These are phyloP conservation scores for Bauhinia variegata DNA, from an alignment of 306 rosid species.

Conservation along the genomic window DNA sequence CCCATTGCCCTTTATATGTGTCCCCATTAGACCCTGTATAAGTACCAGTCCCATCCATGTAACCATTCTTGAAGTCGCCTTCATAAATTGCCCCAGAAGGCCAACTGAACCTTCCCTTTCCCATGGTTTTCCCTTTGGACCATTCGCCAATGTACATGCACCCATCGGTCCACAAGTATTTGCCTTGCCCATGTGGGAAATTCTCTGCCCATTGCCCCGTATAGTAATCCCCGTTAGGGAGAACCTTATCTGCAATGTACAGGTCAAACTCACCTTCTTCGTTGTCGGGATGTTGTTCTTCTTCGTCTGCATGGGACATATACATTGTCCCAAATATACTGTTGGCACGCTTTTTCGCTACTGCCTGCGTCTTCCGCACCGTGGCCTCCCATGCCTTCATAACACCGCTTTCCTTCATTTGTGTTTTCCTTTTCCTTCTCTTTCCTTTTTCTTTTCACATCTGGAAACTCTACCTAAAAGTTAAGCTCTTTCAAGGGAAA, in stretches of 20 bases:
- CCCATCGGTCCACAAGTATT: constrained; percentile 87
- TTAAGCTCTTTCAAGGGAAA: constrained; percentile 7
- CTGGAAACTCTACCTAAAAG: constrained; percentile 1
- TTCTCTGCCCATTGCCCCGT: constrained; percentile 80
- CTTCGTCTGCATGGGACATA: constrained; percentile 36
- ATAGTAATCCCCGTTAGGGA: constrained; percentile 86
- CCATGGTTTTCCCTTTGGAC: constrained; percentile 75
- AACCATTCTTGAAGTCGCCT: constrained; percentile 82
- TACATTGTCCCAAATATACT: constrained; percentile 68
- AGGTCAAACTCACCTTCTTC: constrained; percentile 42
- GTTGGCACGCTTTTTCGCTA: constrained; percentile 79
- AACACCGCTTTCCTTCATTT: constrained; percentile 74
- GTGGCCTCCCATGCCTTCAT: constrained; percentile 97
- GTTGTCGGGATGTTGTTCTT: constrained; percentile 27
- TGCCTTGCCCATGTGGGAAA: constrained; percentile 83
- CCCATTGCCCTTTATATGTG: constrained; percentile 78
- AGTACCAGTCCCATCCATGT: constrained; percentile 78
- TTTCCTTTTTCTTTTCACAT: neutral
- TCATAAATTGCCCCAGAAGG: constrained; percentile 92
- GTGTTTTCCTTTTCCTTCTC: neutral
- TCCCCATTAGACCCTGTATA: constrained; percentile 70
- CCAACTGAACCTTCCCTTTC: constrained; percentile 88
- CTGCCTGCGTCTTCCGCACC: constrained; percentile 75
- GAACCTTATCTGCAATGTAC: constrained; percentile 64
- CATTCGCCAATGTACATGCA: constrained; percentile 89